Evolutionary conservation across 2,329 filamentous ascomycete genomes (phyloP).

Genomic region (Epichloe baconii): DNA sequence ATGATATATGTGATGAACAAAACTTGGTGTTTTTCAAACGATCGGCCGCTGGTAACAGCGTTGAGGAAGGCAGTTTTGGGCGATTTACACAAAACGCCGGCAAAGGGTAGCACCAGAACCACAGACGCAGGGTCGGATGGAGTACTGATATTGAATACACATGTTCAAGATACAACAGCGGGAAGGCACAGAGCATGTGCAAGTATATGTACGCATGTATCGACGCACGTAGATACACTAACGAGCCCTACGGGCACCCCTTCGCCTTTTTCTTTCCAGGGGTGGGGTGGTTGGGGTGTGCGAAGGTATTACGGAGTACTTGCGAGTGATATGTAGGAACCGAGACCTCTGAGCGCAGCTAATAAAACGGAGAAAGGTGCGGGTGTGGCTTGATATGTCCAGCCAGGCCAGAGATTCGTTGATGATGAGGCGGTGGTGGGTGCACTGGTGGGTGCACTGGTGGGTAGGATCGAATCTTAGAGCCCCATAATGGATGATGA

Average conservation of each 20-base stretch:
- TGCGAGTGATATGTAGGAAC: not conserved
- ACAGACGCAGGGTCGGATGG: not conserved
- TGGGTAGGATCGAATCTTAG: slow-evolving; percentile 8
- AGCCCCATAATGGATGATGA: slow-evolving; percentile 2
- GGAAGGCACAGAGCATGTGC: slow-evolving; percentile 3
- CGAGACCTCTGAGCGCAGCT: not conserved
- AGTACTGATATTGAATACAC: slow-evolving; percentile 4
- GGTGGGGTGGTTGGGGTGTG: slow-evolving; percentile 4
- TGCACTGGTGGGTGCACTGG: slow-evolving; percentile 3
- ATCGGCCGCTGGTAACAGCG: not conserved
- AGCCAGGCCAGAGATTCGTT: slow-evolving; percentile 2
- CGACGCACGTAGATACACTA: slow-evolving; percentile 5
- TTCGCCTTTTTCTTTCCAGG: slow-evolving; percentile 2
- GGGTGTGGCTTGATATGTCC: slow-evolving; percentile 2
- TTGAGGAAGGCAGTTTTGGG: not conserved
- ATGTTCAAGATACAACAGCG: not conserved
- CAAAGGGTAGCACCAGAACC: slow-evolving; percentile 3
- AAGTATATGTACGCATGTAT: slow-evolving; percentile 3
- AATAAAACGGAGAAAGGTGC: slow-evolving; percentile 1
- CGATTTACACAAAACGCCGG: not conserved
- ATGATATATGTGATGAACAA: not conserved
- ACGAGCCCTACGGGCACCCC: not conserved
- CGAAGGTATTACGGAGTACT: not conserved
- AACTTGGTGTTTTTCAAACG: not conserved
- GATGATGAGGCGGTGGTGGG: not conserved